These are phyloP conservation scores for Solanum tarijense DNA, from an alignment of 257 asterid genomes.

Conservation along the genomic window DNA sequence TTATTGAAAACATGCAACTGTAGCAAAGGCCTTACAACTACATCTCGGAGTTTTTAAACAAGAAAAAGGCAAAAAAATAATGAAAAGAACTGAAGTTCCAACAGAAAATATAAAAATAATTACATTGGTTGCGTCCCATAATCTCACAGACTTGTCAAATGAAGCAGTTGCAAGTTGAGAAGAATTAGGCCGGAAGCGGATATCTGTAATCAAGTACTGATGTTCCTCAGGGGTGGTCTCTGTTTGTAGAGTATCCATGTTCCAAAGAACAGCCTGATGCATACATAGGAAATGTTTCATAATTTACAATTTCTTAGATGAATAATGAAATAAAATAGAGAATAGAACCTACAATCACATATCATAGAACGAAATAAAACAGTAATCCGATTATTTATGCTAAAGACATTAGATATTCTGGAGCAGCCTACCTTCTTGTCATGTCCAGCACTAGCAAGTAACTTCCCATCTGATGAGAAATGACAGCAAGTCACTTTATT, in stretches of 20 bases:
- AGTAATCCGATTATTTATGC: background rate
- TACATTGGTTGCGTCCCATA: constrained; percentile 12
- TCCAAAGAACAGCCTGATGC: constrained; percentile 14
- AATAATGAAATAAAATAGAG: background rate
- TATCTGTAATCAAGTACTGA: constrained; percentile 11
- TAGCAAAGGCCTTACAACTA: background rate
- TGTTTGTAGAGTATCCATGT: constrained; percentile 11
- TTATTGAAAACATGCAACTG: background rate
- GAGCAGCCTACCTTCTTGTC: constrained; percentile 48
- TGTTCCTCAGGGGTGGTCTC: constrained; percentile 16
- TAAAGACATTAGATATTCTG: background rate
- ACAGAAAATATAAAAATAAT: background rate
- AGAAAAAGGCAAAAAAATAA: background rate
- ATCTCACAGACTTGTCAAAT: constrained; percentile 13
- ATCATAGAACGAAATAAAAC: background rate
- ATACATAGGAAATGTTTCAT: background rate
- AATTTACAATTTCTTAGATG: background rate
- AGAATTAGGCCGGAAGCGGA: constrained; percentile 15
- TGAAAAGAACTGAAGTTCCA: background rate
- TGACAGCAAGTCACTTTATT: constrained; percentile 72
- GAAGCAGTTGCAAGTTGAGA: constrained; percentile 15
- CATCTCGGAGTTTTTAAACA: background rate
- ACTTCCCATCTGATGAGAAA: constrained; percentile 76
- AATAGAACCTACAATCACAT: background rate
- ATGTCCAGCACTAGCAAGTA: constrained; percentile 78